Conservation (phyloP, 2,329 filamentous ascomycete species). For the Pyrenophora tritici-repentis region DNA sequence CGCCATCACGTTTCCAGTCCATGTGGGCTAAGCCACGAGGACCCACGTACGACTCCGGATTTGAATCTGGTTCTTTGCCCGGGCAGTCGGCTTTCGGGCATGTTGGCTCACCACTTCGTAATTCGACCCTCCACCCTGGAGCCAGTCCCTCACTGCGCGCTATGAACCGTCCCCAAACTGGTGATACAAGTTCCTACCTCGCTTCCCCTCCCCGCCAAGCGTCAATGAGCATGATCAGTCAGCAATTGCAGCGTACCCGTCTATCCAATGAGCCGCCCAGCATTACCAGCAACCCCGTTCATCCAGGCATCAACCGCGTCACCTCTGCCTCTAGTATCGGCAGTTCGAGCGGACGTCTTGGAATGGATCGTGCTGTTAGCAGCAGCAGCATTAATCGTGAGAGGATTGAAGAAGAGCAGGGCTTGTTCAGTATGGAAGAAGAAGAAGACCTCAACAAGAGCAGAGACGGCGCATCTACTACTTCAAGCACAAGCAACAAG, state of each 20-base stretch:
- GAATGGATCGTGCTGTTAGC: constrained; percentile 47
- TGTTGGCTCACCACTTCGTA: constrained; percentile 69
- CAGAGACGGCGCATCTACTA: constrained; percentile 42
- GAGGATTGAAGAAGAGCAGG: constrained; percentile 50
- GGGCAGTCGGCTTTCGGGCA: constrained; percentile 60
- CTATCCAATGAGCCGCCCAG: constrained; percentile 41
- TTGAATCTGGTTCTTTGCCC: constrained; percentile 42
- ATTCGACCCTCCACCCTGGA: constrained; percentile 59
- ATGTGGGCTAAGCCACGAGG: constrained; percentile 58
- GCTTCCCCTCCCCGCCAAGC: constrained; percentile 62
- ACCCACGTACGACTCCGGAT: constrained; percentile 55
- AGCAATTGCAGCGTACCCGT: constrained; percentile 57
- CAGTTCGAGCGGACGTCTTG: constrained; percentile 37
- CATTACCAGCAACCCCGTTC: constrained; percentile 44
- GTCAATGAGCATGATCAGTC: constrained; percentile 66
- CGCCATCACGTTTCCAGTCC: constrained; percentile 66
- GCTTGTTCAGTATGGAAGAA: constrained; percentile 51
- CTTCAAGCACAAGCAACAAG: constrained; percentile 44
- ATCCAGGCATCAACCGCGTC: constrained; percentile 70
- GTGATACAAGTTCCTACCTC: constrained; percentile 57
- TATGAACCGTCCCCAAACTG: constrained; percentile 54
- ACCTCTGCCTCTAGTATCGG: constrained; percentile 41
- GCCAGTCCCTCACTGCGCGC: constrained; percentile 58
- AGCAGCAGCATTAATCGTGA: constrained; percentile 49
- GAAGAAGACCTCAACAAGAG: constrained; percentile 44